These are phyloP conservation scores for Ophiocordyceps camponoti-leonardi DNA, from an alignment of 2,329 filamentous ascomycete genomes.

Conservation along the genomic window DNA sequence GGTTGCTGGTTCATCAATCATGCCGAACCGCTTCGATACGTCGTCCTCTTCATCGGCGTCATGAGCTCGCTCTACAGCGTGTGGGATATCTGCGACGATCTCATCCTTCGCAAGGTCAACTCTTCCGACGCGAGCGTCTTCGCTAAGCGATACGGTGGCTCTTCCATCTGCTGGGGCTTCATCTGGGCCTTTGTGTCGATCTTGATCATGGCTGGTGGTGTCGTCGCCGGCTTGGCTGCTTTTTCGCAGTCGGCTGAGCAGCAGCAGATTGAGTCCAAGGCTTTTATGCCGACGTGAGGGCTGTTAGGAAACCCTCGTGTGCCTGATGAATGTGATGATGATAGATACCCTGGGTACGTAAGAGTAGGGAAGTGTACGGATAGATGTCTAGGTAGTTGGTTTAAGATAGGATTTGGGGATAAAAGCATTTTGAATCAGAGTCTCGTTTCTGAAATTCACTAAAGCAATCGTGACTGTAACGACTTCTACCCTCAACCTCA, in stretches of 20 bases:
- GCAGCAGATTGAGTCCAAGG: conserved; percentile 50
- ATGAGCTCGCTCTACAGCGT: conserved; percentile 69
- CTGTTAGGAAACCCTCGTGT: neutral
- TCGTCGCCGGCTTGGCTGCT: conserved; percentile 60
- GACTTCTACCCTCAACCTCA: too few species aligned
- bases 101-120: conserved; percentile 68
- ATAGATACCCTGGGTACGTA: neutral
- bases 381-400: too few species aligned
- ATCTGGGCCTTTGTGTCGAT: conserved; percentile 62
- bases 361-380: too few species aligned
- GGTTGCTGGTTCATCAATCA: conserved; percentile 69
- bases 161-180: conserved; percentile 65
- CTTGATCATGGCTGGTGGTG: conserved; percentile 53
- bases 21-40: conserved; percentile 54
- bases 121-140: conserved; percentile 66
- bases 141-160: conserved; percentile 60
- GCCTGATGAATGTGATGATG: neutral
- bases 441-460: too few species aligned
- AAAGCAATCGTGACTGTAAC: too few species aligned
- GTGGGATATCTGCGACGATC: conserved; percentile 74
- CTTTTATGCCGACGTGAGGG: conserved; percentile 37
- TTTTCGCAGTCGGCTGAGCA: conserved; percentile 54
- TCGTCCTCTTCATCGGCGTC: conserved; percentile 66
- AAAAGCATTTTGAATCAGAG: neutral
- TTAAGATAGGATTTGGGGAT: too few species aligned